Base-by-base conservation (phyloP, 495 filamentous ascomycete genomes). In the Aspergillus sclerotiicarbonarius region DNA sequence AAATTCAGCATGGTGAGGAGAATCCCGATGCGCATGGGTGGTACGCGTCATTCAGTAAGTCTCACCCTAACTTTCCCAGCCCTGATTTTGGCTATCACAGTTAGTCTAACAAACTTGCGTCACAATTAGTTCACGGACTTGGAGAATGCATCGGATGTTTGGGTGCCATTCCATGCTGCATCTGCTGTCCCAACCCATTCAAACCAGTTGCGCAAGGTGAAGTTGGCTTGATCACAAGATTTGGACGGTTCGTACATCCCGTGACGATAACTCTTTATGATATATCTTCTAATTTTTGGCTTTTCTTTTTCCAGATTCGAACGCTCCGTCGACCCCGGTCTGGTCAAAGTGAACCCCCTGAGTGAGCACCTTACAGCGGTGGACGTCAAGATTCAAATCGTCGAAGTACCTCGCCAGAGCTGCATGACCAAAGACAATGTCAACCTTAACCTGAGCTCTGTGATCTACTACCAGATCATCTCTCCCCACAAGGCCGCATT, bases 381-480 rank as follows among this genome's bases (percentile, higher is more conserved):
- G 62, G 94, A 99, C 71, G 94, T 99, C 72, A 98, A 97, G 84
- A 97, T 98, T 65, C 94, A 99, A 76, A 96, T 97, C 64, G 92
- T 92, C 71, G 91, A 99, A 80, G 94, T 98, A 6, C 94, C 94
- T 7, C 84, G 90, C 70, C 94, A 99, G 76, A 84, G 92, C 65
- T 98, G 93, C 82, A 99, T 99, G 92, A 99, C 95, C 72, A 97
- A 96, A 75, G 94, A 99, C 78, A 98, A 98, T 64, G 94, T 98
- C 57, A 95, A 88, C 21, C 82, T 98, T 45, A 85, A 93, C 66
- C 82, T 98, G 57, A 98, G 91, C 33, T 93, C 89, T 29, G 94
- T 99, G 61, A 99, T 99, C 79, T 99, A 99, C 82, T 99, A 99
- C 80, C 91, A 96, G 81, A 90, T 99, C 68, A 87, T 84, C 53